Conservation (phyloP, 441 rosid species). For the Adansonia madagascariensis region DNA sequence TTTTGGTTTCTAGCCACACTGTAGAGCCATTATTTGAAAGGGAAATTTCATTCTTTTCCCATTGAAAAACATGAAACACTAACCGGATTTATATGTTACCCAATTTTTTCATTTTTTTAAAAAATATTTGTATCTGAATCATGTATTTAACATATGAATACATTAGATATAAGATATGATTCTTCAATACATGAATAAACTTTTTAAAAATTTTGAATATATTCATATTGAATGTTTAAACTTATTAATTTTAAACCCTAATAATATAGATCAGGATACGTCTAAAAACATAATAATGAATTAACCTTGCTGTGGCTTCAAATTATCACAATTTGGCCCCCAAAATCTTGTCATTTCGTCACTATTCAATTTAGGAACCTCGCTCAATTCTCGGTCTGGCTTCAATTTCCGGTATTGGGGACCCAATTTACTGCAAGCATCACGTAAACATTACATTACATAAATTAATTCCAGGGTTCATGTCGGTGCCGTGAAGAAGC, state of each 20-base stretch:
- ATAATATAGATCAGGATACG: neutral
- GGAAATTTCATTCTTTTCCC: neutral
- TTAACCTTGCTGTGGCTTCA: neutral
- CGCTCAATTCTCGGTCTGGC: neutral
- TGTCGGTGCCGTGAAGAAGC: neutral
- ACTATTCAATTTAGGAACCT: neutral
- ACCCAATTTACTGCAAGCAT: conserved; percentile 12
- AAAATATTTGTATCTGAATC: too few species aligned
- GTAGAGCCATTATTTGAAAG: neutral
- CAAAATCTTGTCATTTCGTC: neutral
- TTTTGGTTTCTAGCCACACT: neutral
- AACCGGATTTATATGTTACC: too few species aligned
- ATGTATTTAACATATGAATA: too few species aligned
- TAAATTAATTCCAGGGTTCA: neutral
- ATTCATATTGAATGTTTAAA: too few species aligned
- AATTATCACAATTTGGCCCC: neutral
- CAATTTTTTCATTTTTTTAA: too few species aligned
- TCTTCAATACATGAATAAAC: too few species aligned
- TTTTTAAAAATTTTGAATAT: too few species aligned
- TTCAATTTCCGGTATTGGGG: neutral
- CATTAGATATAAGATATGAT: too few species aligned
- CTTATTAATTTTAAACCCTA: too few species aligned
- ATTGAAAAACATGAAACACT: neutral
- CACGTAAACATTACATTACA: neutral
- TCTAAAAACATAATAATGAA: neutral